Evolutionary conservation across 768 basidiomycete species (phyloP), one percentile per base, ranked within the genome.

Genomic region (Obba rivulosa): DNA sequence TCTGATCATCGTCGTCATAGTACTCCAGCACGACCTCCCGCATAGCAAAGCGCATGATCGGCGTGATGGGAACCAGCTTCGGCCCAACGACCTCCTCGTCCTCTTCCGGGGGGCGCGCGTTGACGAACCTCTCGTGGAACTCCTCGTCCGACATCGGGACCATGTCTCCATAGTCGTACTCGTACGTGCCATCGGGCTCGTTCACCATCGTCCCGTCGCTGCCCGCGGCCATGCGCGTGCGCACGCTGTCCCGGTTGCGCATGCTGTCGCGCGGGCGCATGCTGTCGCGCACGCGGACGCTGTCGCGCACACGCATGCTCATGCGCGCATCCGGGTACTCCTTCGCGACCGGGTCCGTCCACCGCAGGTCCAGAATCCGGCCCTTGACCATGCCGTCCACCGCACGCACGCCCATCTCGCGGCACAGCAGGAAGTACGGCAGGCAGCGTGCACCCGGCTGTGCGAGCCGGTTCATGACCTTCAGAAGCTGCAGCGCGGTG

Each of bases 321-420:
- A 52, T 28, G 49, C 56, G 35, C 23, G 53, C 36, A 50, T 70
- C 72, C 21, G 59, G 66, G 45, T 64, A 68, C 60, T 85, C 84
- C 55, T 67, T 73, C 41, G 81, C 79, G 21, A 87, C 73, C 1
- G 80, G 70, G 53, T 87, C 84, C 43, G 83, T 86, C 87, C 87
- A 89, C 44, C 86, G 72, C 54, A 89, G 62, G 61, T 88, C 85
- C 46, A 89, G 64, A 43, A 92, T 79, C 45, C 82, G 75, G 1
- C 82, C 86, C 51, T 82, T 81, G 41, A 92, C 78, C 87, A 92
- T 86, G 22, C 85, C 88, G 60, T 92, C 90, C 8, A 92, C 86
- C 4, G 86, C 85, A 8, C 80, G 74, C 40, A 87, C 87, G 3
- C 90, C 90, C n/a, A 92, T 67, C 63, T 92, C 87, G 35, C 87